Evolutionary conservation across 2,329 filamentous ascomycete species (phyloP).

Genomic region (Talaromyces sp.): DNA sequence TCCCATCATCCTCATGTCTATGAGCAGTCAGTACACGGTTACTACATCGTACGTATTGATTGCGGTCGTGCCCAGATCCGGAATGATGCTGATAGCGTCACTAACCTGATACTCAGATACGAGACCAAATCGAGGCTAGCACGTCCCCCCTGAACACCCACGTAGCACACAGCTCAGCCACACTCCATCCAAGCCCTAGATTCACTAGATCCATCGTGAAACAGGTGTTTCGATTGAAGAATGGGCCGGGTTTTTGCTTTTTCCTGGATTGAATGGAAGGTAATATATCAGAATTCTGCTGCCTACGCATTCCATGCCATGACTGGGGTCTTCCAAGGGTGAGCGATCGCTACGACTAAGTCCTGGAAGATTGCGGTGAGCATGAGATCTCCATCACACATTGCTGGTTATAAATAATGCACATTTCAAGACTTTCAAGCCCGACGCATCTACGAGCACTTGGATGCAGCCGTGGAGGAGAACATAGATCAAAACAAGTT

Average conservation of each 20-base stretch:
- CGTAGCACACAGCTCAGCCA: slow-evolving; percentile 1
- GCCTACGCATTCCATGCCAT: not conserved
- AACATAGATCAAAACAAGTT: not conserved
- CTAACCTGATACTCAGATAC: not conserved
- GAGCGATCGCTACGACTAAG: not conserved
- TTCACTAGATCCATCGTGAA: not conserved
- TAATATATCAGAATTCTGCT: not conserved
- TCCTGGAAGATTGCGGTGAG: not conserved
- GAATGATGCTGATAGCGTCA: not conserved
- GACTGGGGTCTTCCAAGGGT: not conserved
- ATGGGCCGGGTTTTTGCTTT: not conserved
- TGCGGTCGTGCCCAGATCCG: not conserved
- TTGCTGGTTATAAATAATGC: not conserved
- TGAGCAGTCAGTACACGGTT: not conserved
- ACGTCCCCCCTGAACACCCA: not conserved
- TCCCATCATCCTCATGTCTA: not conserved
- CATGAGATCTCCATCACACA: not conserved
- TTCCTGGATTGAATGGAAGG: not conserved
- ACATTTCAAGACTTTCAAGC: not conserved
- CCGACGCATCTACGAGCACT: not conserved
- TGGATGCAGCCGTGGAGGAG: not conserved
- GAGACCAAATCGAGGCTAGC: not conserved
- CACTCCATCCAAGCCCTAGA: not conserved
- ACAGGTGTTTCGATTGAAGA: slow-evolving; percentile 1
- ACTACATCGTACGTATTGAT: not conserved